Evolutionary conservation across 2,329 filamentous ascomycete species (phyloP), one percentile per base, ranked within the genome.

Genomic region (Fusarium sp.): DNA sequence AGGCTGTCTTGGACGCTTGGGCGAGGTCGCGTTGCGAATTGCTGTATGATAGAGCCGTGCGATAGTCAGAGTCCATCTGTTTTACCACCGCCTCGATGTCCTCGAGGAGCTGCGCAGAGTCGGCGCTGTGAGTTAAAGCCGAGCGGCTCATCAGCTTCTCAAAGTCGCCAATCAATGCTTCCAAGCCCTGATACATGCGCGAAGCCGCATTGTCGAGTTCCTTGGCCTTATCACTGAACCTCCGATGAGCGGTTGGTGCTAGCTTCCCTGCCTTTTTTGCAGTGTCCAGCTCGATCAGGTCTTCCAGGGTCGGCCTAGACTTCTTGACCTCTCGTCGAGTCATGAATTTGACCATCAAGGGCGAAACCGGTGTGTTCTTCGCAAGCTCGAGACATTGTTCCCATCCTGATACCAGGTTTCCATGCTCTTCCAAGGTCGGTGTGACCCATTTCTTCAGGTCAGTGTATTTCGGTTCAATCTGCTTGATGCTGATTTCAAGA

Each of bases 41-140:
- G 1, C 90, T 86, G 72, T 95, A 92, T 7, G 89, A 88, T 52
- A 95, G 85, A 12, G 95, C 90, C 74, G 94, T 92, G 75, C 95
- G 92, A 79, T 95, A 94, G 82, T 98, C 97, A 7, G 92, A 94
- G 57, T 92, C 91, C 59, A 99, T 93, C 83, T 98, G 98, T 78
- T 91, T 95, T 61, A 92, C 92, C 65, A 98, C 88, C 0, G 94
- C 93, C 80, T 96, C 92, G 50, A 98, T 95, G 80, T 98, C 97
- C 70, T 95, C 90, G 59, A 97, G 86, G 8, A 98, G 85, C 71
- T 93, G 91, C 25, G 86, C 83, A 6, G 93, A 88, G 73, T 95
- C 93, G 58, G 90, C 87, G 47, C 85, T 86, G 68, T 90, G 91
- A 20, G 87, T 85, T 56, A 91, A 80, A 7, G 88, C 83, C 25